phyloP scores from a whole-genome alignment of 2,329 filamentous ascomycete genomes.

The Dactylellina cionopaga region DNA sequence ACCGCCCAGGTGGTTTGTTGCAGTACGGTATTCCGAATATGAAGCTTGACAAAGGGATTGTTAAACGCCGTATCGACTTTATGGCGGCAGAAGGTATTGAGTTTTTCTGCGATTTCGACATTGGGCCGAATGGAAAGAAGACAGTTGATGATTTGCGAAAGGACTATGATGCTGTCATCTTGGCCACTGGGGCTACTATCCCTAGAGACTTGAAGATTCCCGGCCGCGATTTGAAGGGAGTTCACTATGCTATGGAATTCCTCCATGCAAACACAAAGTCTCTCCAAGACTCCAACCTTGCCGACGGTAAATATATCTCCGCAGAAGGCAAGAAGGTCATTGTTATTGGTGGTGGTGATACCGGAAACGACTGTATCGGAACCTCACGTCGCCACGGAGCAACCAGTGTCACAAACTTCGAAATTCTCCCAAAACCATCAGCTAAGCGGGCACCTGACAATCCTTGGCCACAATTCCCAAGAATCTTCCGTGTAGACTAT shows the following conservation, averaged over 20 bases:
- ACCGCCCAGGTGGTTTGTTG: slow-evolving; percentile 87
- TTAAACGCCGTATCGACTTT: slow-evolving; percentile 93
- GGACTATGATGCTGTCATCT: slow-evolving; percentile 82
- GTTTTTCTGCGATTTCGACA: slow-evolving; percentile 79
- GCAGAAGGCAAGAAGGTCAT: slow-evolving; percentile 96
- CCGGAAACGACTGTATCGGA: slow-evolving; percentile 97
- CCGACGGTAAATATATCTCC: slow-evolving; percentile 86
- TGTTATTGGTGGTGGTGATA: slow-evolving; percentile 97
- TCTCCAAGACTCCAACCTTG: slow-evolving; percentile 87
- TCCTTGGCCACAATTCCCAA: slow-evolving; percentile 98
- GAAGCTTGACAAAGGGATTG: slow-evolving; percentile 98
- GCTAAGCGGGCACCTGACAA: slow-evolving; percentile 91
- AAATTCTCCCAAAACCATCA: slow-evolving; percentile 90
- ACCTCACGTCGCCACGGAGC: slow-evolving; percentile 95
- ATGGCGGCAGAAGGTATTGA: slow-evolving; percentile 88
- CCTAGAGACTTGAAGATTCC: slow-evolving; percentile 92
- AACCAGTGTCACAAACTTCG: slow-evolving; percentile 96
- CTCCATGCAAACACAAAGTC: slow-evolving; percentile 98
- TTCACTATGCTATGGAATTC: slow-evolving; percentile 97
- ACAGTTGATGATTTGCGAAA: slow-evolving; percentile 70
- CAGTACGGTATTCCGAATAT: slow-evolving; percentile 98
- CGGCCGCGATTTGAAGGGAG: slow-evolving; percentile 84
- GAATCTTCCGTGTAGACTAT: slow-evolving; percentile 98
- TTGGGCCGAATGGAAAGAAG: slow-evolving; percentile 76
- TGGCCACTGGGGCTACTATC: slow-evolving; percentile 92